Evolutionary conservation across 2,329 filamentous ascomycete genomes (phyloP).

Genomic region (Fusarium austroafricanum): DNA sequence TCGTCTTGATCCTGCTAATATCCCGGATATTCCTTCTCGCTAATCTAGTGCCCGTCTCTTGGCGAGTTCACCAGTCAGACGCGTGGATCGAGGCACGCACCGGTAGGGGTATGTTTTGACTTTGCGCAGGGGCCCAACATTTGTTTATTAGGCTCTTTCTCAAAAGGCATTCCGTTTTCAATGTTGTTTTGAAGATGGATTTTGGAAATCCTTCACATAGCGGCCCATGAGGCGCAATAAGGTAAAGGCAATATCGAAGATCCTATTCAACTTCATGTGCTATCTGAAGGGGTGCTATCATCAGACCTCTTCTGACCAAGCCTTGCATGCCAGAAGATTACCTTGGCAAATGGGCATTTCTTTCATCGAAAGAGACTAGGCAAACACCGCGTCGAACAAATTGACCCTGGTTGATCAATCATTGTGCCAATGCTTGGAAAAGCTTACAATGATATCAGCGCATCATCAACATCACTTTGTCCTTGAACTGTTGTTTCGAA

Average conservation of each 20-base stretch:
- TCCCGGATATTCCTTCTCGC: slow-evolving; percentile 11
- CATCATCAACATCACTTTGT: too few relatives aligned
- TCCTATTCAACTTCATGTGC: too few relatives aligned
- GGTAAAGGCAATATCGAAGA: background rate
- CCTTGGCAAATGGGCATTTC: background rate
- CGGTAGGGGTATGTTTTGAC: slow-evolving; percentile 11
- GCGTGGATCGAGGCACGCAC: background rate
- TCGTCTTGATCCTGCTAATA: slow-evolving; percentile 7
- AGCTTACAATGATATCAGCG: too few relatives aligned
- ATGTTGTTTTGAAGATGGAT: background rate
- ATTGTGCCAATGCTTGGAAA: too few relatives aligned
- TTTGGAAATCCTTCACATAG: background rate
- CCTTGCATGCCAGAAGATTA: background rate
- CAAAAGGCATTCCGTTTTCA: too few relatives aligned
- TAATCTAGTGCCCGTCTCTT: slow-evolving; percentile 1
- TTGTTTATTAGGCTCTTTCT: background rate
- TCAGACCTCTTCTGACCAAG: background rate
- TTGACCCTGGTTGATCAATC: too few relatives aligned
- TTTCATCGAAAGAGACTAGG: too few relatives aligned
- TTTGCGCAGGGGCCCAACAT: background rate
- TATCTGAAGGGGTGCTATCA: too few relatives aligned
- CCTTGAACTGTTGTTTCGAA: rapidly evolving
- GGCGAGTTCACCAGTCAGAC: slow-evolving; percentile 11
- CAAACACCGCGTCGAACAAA: too few relatives aligned
- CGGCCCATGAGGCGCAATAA: background rate